Base-by-base conservation (phyloP, 176 grass and related monocot genomes). In the Rhynchospora tenuis region DNA sequence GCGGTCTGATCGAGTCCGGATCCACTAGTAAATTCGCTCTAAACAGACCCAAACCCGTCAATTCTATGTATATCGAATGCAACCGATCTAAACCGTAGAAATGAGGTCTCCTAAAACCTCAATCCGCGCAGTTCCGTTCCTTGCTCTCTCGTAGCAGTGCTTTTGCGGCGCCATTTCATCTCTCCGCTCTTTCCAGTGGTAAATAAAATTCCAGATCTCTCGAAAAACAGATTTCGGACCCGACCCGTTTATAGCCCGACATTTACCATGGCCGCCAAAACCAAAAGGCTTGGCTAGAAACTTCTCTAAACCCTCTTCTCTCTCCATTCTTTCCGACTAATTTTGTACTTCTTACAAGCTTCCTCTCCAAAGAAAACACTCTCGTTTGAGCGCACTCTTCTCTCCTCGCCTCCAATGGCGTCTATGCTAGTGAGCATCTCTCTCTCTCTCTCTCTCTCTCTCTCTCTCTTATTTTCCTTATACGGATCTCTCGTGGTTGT, bases 281-380 rank as follows among this genome's bases (percentile, higher is more conserved):
- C 45, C 72, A 27, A 75, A 50, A 75, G 48, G 73, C 73, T 55
- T 76, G 47, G n/a, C 73, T 76, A 76, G 48, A 76, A 76, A 76
- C 73, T 76, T 76, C 73, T 55, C 73, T 76, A 55, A 73, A 76
- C 33, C 73, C 22, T 2, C 7, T 75, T 47, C 13, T 45, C 67
- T 54, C 12, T 75, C 31, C 33, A 4, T 4, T 38, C 47, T 54
- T 75, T 16, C 9, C 2, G n/a, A 22, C 9, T 13, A 2, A 12
- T 9, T 47, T 46, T 24, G 9, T 50, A 2, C 11, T 28, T 26
- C 20, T 47, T 28, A 29, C 71, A 28, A 70, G 2, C 48, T 76
- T 54, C 24, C 4, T 31, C 26, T 54, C 48, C 13, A 8, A 38
- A 71, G 17, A 27, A 19, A 17, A 54, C 13, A 46, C 23, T 54